Evolutionary conservation across 768 basidiomycete species (phyloP).

Genomic region (Artomyces pyxidatus): DNA sequence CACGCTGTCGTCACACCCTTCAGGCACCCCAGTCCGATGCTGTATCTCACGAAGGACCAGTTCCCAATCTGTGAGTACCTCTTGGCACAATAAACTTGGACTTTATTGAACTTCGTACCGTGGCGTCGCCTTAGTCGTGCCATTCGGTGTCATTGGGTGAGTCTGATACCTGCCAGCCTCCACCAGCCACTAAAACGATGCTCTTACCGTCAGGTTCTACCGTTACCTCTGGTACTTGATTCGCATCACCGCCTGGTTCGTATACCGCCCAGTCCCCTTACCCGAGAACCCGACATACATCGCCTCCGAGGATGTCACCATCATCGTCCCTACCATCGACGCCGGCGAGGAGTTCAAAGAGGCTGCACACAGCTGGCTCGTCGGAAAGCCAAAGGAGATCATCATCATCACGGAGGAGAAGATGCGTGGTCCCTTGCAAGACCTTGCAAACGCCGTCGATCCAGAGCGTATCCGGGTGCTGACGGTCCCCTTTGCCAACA

Average conservation of each 20-base stretch:
- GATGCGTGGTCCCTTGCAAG: constrained; percentile 84
- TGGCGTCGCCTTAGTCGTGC: constrained; percentile 52
- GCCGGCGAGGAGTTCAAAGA: constrained; percentile 95
- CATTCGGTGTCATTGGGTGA: constrained; percentile 84
- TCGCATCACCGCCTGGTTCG: constrained; percentile 66
- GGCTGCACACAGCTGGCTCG: constrained; percentile 87
- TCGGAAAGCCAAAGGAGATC: constrained; percentile 82
- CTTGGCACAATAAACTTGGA: background rate
- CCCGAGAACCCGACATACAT: constrained; percentile 88
- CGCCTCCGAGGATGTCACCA: constrained; percentile 89
- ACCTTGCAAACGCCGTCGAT: constrained; percentile 82
- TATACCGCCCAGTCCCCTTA: constrained; percentile 83
- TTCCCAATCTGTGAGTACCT: constrained; percentile 78
- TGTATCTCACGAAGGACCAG: constrained; percentile 85
- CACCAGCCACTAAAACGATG: background rate
- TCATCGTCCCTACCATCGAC: constrained; percentile 94
- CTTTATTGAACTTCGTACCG: constrained; percentile 3
- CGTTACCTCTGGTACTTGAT: constrained; percentile 92
- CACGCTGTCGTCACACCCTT: constrained; percentile 11
- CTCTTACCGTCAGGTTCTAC: constrained; percentile 54
- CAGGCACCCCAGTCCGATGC: constrained; percentile 35
- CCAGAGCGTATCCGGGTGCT: constrained; percentile 78
- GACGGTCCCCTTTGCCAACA: constrained; percentile 90
- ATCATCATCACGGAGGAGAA: constrained; percentile 77
- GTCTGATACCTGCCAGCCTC: constrained; percentile 17